Evolutionary conservation across 192 early-diverging fungal genomes (phyloP).

Genomic region (Podila epigama): DNA sequence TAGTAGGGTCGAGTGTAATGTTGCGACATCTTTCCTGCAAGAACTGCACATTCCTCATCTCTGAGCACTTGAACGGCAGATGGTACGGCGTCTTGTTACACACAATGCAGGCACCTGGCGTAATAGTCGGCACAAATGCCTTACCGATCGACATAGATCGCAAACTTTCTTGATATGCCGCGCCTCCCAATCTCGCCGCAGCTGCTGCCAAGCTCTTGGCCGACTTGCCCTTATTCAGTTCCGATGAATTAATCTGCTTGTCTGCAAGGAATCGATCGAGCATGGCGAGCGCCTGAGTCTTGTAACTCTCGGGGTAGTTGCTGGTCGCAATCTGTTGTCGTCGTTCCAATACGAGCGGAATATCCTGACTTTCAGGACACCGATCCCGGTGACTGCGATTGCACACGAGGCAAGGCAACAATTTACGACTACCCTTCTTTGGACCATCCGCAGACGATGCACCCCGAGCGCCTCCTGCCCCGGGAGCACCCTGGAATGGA

Average conservation of each 20-base stretch:
- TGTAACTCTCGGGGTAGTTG: constrained; percentile 42
- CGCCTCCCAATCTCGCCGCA: constrained; percentile 31
- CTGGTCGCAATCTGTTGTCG: constrained; percentile 49
- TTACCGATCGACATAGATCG: constrained; percentile 47
- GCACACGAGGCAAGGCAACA: constrained; percentile 38
- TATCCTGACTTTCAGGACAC: constrained; percentile 48
- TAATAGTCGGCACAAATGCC: constrained; percentile 44
- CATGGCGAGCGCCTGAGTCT: constrained; percentile 18
- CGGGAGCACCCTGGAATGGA: constrained; percentile 17
- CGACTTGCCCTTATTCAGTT: constrained; percentile 26
- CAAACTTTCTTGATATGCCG: constrained; percentile 43
- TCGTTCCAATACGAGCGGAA: constrained; percentile 41
- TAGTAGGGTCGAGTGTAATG: constrained; percentile 45
- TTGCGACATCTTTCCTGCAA: constrained; percentile 41
- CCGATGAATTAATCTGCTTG: constrained; percentile 34
- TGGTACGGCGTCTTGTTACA: constrained; percentile 43
- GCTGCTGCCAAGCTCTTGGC: constrained; percentile 31
- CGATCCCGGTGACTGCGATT: constrained; percentile 35
- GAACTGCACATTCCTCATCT: constrained; percentile 33
- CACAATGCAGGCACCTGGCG: constrained; percentile 43
- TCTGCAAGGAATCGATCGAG: constrained; percentile 36
- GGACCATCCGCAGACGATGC: background rate
- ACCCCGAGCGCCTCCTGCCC: background rate
- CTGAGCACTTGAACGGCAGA: constrained; percentile 38
- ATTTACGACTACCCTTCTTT: constrained; percentile 22